Conservation (phyloP, 2,329 filamentous ascomycete genomes). For the Metarhizium album region DNA sequence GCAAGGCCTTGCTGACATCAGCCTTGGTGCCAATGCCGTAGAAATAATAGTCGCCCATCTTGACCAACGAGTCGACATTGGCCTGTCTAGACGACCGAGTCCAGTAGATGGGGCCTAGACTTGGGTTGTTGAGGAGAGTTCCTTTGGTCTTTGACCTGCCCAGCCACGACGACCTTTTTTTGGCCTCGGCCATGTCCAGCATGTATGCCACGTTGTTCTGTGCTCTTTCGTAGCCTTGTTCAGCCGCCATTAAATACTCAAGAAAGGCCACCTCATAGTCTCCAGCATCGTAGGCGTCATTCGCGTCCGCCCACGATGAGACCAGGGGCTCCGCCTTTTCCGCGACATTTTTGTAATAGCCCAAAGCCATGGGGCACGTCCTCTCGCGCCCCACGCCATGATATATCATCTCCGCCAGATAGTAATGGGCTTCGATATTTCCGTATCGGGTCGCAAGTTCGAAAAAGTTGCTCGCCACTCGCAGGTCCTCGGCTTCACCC, state of each 20-base stretch:
- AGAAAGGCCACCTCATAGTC: constrained; percentile 73
- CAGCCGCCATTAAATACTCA: constrained; percentile 75
- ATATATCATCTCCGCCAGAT: constrained; percentile 77
- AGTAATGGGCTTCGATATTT: constrained; percentile 84
- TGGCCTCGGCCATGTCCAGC: constrained; percentile 61
- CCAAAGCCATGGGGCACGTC: constrained; percentile 64
- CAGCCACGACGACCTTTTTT: constrained; percentile 31
- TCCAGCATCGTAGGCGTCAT: constrained; percentile 67
- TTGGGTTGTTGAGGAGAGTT: constrained; percentile 39
- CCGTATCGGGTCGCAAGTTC: constrained; percentile 74
- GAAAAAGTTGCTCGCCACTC: constrained; percentile 73
- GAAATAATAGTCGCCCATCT: constrained; percentile 98
- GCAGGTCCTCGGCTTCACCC: constrained; percentile 57
- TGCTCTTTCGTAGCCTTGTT: constrained; percentile 82
- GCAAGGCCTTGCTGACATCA: constrained; percentile 77
- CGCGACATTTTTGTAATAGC: constrained; percentile 73
- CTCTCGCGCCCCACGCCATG: constrained; percentile 71
- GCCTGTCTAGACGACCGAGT: constrained; percentile 86
- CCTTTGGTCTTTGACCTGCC: constrained; percentile 26
- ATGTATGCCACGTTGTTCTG: constrained; percentile 87
- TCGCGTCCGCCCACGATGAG: constrained; percentile 74
- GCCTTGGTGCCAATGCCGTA: constrained; percentile 61
- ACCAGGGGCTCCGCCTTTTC: constrained; percentile 63
- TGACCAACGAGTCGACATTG: constrained; percentile 89
- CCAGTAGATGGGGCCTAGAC: constrained; percentile 80